Percentiles rank a stretch among this genome's conserved stretches.
Conservation (phyloP, 2,329 filamentous ascomycete species). For the Leptographium procerum region DNA sequence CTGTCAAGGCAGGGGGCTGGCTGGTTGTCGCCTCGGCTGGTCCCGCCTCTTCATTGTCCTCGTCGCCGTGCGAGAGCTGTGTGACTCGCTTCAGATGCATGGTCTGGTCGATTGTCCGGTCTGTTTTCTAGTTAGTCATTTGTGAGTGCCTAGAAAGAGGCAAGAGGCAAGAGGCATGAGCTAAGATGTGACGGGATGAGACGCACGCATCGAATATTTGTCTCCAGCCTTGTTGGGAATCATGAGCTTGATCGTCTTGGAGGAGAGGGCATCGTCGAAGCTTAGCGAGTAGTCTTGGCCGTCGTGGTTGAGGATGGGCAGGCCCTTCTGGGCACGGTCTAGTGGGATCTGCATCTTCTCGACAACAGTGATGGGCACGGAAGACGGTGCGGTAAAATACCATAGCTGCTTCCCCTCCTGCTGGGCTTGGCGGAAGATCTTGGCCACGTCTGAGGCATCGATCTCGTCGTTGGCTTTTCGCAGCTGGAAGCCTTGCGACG, state of each 20-base stretch:
- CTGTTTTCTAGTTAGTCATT: constrained; percentile 14
- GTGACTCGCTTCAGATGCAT: constrained; percentile 56
- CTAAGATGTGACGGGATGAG: neutral
- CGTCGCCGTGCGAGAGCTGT: constrained; percentile 34
- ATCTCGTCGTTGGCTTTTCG: constrained; percentile 35
- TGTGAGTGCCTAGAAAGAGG: no score
- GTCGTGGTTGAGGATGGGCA: constrained; percentile 48
- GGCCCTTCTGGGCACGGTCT: constrained; percentile 39
- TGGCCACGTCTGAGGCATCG: constrained; percentile 32
- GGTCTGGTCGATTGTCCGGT: constrained; percentile 41
- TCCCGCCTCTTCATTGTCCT: constrained; percentile 15
- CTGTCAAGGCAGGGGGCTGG: neutral
- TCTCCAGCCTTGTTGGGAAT: constrained; percentile 45
- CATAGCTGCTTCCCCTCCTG: constrained; percentile 63
- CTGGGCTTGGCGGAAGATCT: constrained; percentile 46
- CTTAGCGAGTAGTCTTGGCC: constrained; percentile 52
- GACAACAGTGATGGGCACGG: constrained; percentile 55
- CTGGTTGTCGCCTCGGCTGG: neutral
- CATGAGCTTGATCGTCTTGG: constrained; percentile 44
- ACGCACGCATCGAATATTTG: constrained; percentile 43
- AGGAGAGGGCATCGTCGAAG: constrained; percentile 39
- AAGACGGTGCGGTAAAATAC: constrained; percentile 66
- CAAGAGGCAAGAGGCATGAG: no score
- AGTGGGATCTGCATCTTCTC: constrained; percentile 51
- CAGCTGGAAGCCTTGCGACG: constrained; percentile 41